phyloP scores from a whole-genome alignment of 108 stramenopile species.

The Ochromonas danica region DNA sequence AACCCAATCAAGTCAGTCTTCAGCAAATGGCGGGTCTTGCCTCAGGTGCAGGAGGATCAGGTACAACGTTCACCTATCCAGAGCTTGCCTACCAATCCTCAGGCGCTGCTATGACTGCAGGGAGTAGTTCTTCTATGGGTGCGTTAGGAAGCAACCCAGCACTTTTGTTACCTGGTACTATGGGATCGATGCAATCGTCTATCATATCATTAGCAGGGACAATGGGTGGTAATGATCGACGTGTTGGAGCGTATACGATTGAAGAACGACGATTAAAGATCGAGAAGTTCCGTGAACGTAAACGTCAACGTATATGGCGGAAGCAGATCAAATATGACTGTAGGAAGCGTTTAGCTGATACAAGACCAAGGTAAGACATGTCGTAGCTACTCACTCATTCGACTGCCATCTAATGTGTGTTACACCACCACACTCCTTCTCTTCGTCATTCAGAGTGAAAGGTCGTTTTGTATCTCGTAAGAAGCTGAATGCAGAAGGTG shows the following conservation, averaged over 20 bases:
- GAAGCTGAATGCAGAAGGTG: conserved; percentile 41
- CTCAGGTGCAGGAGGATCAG: conserved; percentile 13
- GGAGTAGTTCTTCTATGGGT: conserved; percentile 15
- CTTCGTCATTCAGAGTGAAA: conserved; percentile 70
- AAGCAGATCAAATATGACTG: conserved; percentile 99
- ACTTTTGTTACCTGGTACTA: conserved; percentile 16
- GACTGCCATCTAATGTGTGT: conserved; percentile 15
- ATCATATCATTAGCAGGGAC: conserved; percentile 15
- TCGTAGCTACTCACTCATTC: conserved; percentile 15
- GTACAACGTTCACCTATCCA: conserved; percentile 15
- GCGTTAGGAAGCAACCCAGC: conserved; percentile 13
- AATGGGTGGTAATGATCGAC: conserved; percentile 11
- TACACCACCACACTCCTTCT: conserved; percentile 14
- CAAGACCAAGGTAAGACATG: conserved; percentile 65
- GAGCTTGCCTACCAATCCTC: conserved; percentile 13
- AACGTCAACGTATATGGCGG: conserved; percentile 89
- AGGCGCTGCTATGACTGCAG: conserved; percentile 13
- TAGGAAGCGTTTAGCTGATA: conserved; percentile 94
- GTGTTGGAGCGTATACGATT: conserved; percentile 66
- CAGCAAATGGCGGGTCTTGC: conserved; percentile 13
- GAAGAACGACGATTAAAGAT: conserved; percentile 84
- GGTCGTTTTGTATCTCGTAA: conserved; percentile 83
- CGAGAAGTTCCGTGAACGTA: conserved; percentile 90
- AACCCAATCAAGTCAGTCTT: conserved; percentile 15
- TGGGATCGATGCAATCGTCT: conserved; percentile 14